Conservation (phyloP, 768 basidiomycete species). For the Pulveroboletus sp. region DNA sequence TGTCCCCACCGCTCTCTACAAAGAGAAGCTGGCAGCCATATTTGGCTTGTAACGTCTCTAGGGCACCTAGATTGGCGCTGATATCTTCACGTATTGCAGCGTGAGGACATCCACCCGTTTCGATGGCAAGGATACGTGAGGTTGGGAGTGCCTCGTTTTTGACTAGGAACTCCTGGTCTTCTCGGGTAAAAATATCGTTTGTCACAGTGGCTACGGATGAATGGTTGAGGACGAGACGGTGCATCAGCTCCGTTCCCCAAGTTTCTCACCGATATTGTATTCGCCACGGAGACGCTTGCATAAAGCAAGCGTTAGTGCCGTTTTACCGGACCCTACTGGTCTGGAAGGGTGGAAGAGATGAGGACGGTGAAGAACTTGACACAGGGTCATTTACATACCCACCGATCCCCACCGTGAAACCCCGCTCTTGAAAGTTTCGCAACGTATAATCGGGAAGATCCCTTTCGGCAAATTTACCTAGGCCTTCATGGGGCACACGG, state of each 20-base stretch:
- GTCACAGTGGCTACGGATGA: slow-evolving; percentile 75
- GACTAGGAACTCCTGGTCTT: slow-evolving; percentile 97
- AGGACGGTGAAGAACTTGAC: neutral
- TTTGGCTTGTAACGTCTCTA: slow-evolving; percentile 90
- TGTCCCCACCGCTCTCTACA: slow-evolving; percentile 96
- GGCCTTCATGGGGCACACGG: neutral
- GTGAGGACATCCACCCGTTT: slow-evolving; percentile 97
- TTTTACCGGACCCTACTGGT: slow-evolving; percentile 98
- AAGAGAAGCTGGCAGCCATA: slow-evolving; percentile 87
- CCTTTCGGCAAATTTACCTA: slow-evolving; percentile 88
- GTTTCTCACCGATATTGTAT: slow-evolving; percentile 80
- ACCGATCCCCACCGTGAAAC: slow-evolving; percentile 97
- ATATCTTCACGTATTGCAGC: slow-evolving; percentile 98
- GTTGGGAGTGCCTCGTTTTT: slow-evolving; percentile 83
- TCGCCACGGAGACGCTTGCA: slow-evolving; percentile 75
- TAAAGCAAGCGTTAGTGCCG: slow-evolving; percentile 86
- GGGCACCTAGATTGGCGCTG: slow-evolving; percentile 91
- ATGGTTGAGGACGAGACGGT: slow-evolving; percentile 7
- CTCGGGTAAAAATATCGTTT: slow-evolving; percentile 99
- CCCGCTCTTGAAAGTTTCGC: slow-evolving; percentile 87
- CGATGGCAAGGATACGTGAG: slow-evolving; percentile 88
- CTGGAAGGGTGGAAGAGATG: slow-evolving; percentile 36
- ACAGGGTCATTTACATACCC: slow-evolving; percentile 52
- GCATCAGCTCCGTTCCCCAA: neutral
- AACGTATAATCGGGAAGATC: slow-evolving; percentile 85